Evolutionary conservation across 257 asterid species (phyloP).

Genomic region (Plantago ovata): DNA sequence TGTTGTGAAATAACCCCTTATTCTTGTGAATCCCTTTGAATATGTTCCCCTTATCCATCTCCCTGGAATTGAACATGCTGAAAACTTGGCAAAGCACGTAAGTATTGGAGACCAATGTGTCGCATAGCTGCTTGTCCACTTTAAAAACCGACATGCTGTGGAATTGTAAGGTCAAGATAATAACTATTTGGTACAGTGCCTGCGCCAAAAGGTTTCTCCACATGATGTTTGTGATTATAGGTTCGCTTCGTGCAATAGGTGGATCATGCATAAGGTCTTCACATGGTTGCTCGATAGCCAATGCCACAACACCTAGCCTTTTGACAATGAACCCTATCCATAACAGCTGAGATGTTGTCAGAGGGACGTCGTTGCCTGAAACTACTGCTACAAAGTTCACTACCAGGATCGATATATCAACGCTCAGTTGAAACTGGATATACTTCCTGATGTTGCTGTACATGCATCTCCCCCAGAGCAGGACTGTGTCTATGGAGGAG

Average conservation of each 20-base stretch:
- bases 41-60: not conserved
- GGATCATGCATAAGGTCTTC: not conserved
- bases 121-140: not conserved
- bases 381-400: conserved; percentile 60
- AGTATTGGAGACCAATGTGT: not conserved
- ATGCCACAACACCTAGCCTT: not conserved
- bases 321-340: not conserved
- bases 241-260: not conserved
- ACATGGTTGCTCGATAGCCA: not conserved
- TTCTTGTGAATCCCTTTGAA: not conserved
- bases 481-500: conserved; percentile 53
- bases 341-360: conserved; percentile 62
- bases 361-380: conserved; percentile 58
- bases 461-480: conserved; percentile 52
- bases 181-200: not conserved
- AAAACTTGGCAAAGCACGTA: not conserved
- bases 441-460: conserved; percentile 63
- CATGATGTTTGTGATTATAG: not conserved
- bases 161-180: not conserved
- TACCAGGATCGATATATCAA: conserved; percentile 47
- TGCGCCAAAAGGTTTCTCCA: conserved; percentile 2
- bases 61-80: not conserved
- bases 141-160: not conserved
- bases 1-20: not conserved
- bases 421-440: conserved; percentile 66